A percentile compares a stretch with the other conserved stretches of the same genome.
Evolutionary conservation across 2,329 filamentous ascomycete species (phyloP).

Genomic region (Arthrocladium fulminans): DNA sequence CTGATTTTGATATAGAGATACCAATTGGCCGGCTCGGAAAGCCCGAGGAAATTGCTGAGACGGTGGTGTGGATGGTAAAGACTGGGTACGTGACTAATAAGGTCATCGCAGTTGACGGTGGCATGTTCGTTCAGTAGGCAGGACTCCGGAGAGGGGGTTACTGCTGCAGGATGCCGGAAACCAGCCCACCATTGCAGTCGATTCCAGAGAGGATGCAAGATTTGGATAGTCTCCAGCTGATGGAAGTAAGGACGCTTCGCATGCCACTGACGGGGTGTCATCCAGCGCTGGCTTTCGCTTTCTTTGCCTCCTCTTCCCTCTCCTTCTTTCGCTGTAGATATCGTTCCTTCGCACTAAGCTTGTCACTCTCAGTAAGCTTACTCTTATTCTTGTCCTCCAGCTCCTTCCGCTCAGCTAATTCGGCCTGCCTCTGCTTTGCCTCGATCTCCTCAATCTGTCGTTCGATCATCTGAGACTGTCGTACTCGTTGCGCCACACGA

Average conservation of each 20-base stretch:
- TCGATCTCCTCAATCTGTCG: slow-evolving; percentile 49
- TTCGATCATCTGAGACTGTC: slow-evolving; percentile 54
- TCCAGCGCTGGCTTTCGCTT: slow-evolving; percentile 3
- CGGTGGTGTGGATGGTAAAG: slow-evolving; percentile 40
- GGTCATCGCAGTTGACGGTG: slow-evolving; percentile 35
- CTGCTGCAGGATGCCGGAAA: too few species aligned
- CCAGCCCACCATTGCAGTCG: too few species aligned
- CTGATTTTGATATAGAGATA: slow-evolving; percentile 26
- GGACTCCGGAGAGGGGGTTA: too few species aligned
- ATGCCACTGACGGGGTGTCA: not conserved
- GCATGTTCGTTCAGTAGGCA: slow-evolving; percentile 29
- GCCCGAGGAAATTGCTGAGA: slow-evolving; percentile 41
- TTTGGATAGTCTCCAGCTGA: too few species aligned
- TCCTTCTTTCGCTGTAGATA: slow-evolving; percentile 54
- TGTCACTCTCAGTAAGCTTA: slow-evolving; percentile 49
- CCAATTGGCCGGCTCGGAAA: slow-evolving; percentile 38
- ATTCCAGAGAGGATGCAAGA: too few species aligned
- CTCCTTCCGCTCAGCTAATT: slow-evolving; percentile 45
- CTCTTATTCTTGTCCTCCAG: slow-evolving; percentile 50
- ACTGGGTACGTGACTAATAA: slow-evolving; percentile 42
- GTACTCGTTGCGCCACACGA: slow-evolving; percentile 39
- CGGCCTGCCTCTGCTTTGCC: slow-evolving; percentile 49
- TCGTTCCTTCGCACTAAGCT: slow-evolving; percentile 52
- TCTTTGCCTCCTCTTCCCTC: slow-evolving; percentile 29
- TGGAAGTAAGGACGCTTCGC: not conserved